Evolutionary conservation across 2,329 filamentous ascomycete genomes (phyloP), one percentile per base, ranked within the genome.

Genomic region (Fusarium graminum): DNA sequence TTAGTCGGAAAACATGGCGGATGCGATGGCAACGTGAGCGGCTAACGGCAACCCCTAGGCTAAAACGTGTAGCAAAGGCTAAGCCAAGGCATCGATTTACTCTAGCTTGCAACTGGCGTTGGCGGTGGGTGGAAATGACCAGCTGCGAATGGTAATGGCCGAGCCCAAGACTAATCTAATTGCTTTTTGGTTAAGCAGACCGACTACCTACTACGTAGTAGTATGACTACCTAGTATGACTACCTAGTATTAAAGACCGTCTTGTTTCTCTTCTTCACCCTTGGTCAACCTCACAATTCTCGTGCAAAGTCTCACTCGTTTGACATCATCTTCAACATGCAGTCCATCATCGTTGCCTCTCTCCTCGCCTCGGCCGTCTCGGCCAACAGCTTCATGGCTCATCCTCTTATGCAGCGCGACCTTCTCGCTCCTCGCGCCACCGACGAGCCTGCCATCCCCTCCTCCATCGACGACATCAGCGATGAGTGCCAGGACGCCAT

Each of bases 301-400:
- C n/a, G 43, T 12, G 39, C 53, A 13, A 25, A 36, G 29, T 42
- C 50, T 44, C 43, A 62, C 28, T 42, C 57, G 32, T 39, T 34
- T 25, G 34, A 36, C 19, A 43, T 11, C n/a, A 40, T 5, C 22
- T 16, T 52, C 72, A 72, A 63, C 17, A 77, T 76, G 74, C 70
- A 70, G 60, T 67, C 73, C 70, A 69, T 74, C 49, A 22, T 73
- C 63, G 32, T 75, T 65, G 58, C 69, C 46, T 60, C 69, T 44
- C 65, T 76, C 59, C 61, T 73, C 52, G 67, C 72, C 42, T 58
- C 74, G 6, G 74, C 72, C 63, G 66, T 68, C 16, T 66, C 69
- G 45, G 65, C 72, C 56, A 36, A 59, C 28, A 69, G 74, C 66
- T 71, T 73, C 68, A 70, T 74, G 64, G 63, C 68, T n/a, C 70